These are phyloP conservation scores for Emergomyces pasteurianus DNA, from an alignment of 2,329 filamentous ascomycete species.

Conservation along the genomic window DNA sequence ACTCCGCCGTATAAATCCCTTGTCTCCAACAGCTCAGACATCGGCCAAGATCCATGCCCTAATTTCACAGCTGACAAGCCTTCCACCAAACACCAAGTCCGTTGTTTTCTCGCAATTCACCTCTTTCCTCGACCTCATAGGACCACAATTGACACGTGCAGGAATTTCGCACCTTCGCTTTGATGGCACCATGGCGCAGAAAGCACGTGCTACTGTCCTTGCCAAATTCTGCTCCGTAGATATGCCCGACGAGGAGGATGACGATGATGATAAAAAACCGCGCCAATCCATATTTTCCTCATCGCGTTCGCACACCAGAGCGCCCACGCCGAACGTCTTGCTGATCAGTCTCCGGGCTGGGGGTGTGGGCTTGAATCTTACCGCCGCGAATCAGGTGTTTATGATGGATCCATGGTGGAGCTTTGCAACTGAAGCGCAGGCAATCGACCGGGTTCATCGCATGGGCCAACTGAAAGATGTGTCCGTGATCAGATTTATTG, in stretches of 20 bases:
- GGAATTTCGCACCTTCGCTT: constrained; percentile 75
- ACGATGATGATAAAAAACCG: constrained; percentile 25
- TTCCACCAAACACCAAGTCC: constrained; percentile 66
- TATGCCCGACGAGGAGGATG: constrained; percentile 23
- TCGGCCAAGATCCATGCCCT: constrained; percentile 83
- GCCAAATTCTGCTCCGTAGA: constrained; percentile 51
- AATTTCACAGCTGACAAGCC: constrained; percentile 57
- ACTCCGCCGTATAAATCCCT: constrained; percentile 48
- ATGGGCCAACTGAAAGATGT: constrained; percentile 90
- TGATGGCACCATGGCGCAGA: constrained; percentile 82
- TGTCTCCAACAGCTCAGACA: constrained; percentile 45
- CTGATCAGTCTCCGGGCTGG: constrained; percentile 79
- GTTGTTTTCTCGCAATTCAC: constrained; percentile 98
- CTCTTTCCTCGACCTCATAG: constrained; percentile 84
- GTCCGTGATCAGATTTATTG: constrained; percentile 75
- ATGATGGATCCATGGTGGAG: constrained; percentile 99
- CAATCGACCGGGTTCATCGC: constrained; percentile 91
- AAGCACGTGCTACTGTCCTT: constrained; percentile 67
- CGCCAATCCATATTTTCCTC: constrained; percentile 5
- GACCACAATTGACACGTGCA: constrained; percentile 60
- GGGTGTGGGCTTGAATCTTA: constrained; percentile 87
- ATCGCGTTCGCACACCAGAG: constrained; percentile 10
- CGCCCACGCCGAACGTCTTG: constrained; percentile 43
- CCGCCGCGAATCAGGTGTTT: constrained; percentile 76
- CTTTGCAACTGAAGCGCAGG: constrained; percentile 90